A percentile compares a stretch with the other conserved stretches of the same genome.
Evolutionary conservation across 129 eudicot genomes (phyloP).

Genomic region (Artemisia tridentata): DNA sequence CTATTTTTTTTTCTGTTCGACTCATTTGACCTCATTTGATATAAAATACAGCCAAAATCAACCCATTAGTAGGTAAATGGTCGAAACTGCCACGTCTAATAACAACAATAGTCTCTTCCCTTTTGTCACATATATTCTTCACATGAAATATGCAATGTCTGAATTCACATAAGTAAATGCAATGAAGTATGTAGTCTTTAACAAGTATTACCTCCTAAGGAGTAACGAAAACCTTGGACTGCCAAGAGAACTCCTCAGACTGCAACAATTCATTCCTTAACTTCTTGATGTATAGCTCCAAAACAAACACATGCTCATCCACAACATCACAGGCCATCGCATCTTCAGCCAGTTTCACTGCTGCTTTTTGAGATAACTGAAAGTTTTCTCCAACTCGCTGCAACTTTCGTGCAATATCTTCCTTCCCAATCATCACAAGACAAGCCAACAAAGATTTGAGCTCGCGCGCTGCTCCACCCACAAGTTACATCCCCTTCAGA

Average conservation of each 20-base stretch:
- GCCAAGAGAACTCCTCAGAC: conserved; percentile 87
- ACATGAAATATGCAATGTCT: background rate
- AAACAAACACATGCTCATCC: conserved; percentile 58
- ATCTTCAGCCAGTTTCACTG: conserved; percentile 76
- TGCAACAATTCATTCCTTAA: conserved; percentile 49
- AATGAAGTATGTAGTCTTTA: background rate
- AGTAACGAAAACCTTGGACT: conserved; percentile 54
- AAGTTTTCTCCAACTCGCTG: conserved; percentile 60
- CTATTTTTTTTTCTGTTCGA: too few relatives aligned
- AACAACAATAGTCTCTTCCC: background rate
- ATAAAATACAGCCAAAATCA: too few relatives aligned
- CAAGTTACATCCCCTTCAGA: conserved; percentile 75
- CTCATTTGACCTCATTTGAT: too few relatives aligned
- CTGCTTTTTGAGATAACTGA: conserved; percentile 79
- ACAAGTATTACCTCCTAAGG: conserved; percentile 37
- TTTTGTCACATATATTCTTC: background rate
- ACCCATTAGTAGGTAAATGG: too few relatives aligned
- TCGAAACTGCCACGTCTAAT: too few relatives aligned
- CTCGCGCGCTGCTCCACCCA: conserved; percentile 65
- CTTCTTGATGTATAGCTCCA: conserved; percentile 61
- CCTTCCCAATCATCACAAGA: conserved; percentile 78
- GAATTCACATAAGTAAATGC: background rate
- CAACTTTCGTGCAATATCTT: conserved; percentile 71
- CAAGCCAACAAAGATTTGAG: conserved; percentile 67
- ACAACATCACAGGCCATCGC: conserved; percentile 45